Conservation (phyloP, 2,329 filamentous ascomycete genomes). For the Trichoderma sp. region DNA sequence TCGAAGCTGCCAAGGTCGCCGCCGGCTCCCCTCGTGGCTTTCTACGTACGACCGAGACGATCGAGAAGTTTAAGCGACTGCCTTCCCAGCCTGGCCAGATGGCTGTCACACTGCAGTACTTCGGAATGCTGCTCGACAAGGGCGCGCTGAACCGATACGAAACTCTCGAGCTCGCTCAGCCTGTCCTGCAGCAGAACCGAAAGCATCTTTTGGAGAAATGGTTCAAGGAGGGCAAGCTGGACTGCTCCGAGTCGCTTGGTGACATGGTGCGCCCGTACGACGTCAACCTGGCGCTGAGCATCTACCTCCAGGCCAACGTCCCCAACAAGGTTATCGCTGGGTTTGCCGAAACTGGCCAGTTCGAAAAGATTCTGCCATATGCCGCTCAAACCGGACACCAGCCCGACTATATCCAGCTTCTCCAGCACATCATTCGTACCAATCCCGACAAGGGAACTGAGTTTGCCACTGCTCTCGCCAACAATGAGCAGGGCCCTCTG, state of each 20-base stretch:
- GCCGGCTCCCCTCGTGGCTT: slow-evolving; percentile 96
- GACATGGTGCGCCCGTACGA: slow-evolving; percentile 92
- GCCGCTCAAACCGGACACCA: slow-evolving; percentile 81
- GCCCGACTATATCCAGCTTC: slow-evolving; percentile 89
- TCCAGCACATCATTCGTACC: slow-evolving; percentile 88
- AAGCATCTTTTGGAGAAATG: slow-evolving; percentile 98
- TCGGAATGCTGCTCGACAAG: slow-evolving; percentile 96
- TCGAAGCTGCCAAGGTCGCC: slow-evolving; percentile 90
- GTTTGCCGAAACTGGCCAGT: slow-evolving; percentile 93
- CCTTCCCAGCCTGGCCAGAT: slow-evolving; percentile 82
- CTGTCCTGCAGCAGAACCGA: slow-evolving; percentile 88
- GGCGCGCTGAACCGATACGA: slow-evolving; percentile 89
- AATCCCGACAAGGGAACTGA: slow-evolving; percentile 94
- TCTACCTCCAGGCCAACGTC: slow-evolving; percentile 89
- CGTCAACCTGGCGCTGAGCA: slow-evolving; percentile 78
- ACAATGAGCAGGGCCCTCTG: slow-evolving; percentile 81
- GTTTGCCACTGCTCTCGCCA: slow-evolving; percentile 89
- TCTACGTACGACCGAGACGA: slow-evolving; percentile 89
- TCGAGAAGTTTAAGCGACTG: slow-evolving; percentile 90
- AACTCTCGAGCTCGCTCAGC: slow-evolving; percentile 88
- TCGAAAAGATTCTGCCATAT: slow-evolving; percentile 95
- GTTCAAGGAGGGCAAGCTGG: slow-evolving; percentile 93
- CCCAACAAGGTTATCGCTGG: slow-evolving; percentile 93
- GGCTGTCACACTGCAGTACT: slow-evolving; percentile 94
- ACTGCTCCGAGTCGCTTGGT: slow-evolving; percentile 93